A percentile compares a stretch with the other conserved stretches of the same genome.
Evolutionary conservation across 768 basidiomycete species (phyloP).

Genomic region (Leccinum variicolor): DNA sequence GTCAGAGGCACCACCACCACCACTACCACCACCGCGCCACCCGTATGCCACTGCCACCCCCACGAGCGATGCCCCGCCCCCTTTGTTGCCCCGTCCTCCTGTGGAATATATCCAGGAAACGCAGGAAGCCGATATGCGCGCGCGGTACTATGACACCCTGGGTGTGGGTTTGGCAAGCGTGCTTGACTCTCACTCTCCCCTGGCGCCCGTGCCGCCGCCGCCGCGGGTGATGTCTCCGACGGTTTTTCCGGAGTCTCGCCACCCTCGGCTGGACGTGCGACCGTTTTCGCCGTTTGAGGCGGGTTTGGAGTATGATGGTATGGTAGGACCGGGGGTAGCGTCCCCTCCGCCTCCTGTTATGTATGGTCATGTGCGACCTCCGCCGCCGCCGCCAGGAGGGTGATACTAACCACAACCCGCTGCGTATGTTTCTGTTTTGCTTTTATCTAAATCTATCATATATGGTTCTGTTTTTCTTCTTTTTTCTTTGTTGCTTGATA

Average conservation of each 20-base stretch:
- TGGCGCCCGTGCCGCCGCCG: constrained; percentile 14
- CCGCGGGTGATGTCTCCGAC: constrained; percentile 13
- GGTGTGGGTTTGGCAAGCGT: constrained; percentile 27
- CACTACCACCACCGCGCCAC: constrained; percentile 6
- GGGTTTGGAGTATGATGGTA: constrained; percentile 20
- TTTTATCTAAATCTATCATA: background rate
- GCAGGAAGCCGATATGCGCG: constrained; percentile 65
- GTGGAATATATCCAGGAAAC: constrained; percentile 81
- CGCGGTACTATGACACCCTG: constrained; percentile 35
- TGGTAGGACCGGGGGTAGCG: background rate
- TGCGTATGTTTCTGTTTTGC: background rate
- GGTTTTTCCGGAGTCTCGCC: background rate
- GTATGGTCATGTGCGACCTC: constrained; percentile 1
- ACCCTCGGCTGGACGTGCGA: constrained; percentile 33
- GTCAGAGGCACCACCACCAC: constrained; percentile 30
- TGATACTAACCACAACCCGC: constrained; percentile 7
- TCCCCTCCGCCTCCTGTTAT: constrained; percentile 3
- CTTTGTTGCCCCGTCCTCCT: constrained; percentile 74
- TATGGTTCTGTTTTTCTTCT: background rate
- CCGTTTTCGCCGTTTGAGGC: constrained; percentile 49
- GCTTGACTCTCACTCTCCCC: constrained; percentile 27
- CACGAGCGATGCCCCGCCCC: constrained; percentile 37
- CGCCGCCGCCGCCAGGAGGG: constrained; percentile 8
- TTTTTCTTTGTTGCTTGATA: background rate
- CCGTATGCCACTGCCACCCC: constrained; percentile 8